Percentiles rank a stretch among this genome's conserved stretches.
phyloP scores from a whole-genome alignment of 768 basidiomycete genomes.

The Trametopsis cervina region DNA sequence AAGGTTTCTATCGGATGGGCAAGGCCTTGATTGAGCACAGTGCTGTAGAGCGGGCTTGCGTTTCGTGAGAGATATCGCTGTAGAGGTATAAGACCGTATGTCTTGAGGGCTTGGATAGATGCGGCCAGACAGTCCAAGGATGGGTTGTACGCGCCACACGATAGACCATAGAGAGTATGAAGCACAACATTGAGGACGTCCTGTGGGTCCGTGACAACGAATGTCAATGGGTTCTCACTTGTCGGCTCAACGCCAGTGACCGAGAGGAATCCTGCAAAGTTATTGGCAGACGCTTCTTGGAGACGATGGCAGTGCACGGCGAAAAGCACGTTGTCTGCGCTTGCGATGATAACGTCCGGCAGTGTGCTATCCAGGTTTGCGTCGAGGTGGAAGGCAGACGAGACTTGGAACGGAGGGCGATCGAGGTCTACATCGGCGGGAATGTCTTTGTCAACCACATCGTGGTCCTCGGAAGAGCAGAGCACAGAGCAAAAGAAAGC shows the following conservation, averaged over 20 bases:
- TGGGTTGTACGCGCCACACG: slow-evolving; percentile 69
- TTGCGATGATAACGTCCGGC: neutral
- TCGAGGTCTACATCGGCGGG: no score
- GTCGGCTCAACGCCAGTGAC: neutral
- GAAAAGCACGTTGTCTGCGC: neutral
- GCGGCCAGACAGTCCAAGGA: slow-evolving; percentile 47
- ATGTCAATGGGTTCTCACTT: neutral
- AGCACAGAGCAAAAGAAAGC: no score
- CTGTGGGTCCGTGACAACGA: slow-evolving; percentile 47
- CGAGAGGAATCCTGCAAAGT: neutral
- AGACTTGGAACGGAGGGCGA: no score
- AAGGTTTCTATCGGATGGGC: slow-evolving; percentile 65
- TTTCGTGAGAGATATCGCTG: slow-evolving; percentile 38
- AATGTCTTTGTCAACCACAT: no score
- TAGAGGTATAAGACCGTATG: slow-evolving; percentile 50
- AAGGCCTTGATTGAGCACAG: slow-evolving; percentile 62
- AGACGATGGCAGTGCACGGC: neutral
- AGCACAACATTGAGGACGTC: slow-evolving; percentile 63
- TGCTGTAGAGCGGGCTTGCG: slow-evolving; percentile 41
- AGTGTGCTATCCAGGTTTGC: neutral
- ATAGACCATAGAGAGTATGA: slow-evolving; percentile 63
- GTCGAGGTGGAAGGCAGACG: neutral
- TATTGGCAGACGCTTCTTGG: neutral
- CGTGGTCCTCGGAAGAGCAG: no score
- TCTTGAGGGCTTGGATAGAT: slow-evolving; percentile 46